A percentile compares a stretch with the other conserved stretches of the same genome.
Conservation (phyloP, 352 stramenopile genomes). For the Globisporangium uncinulatum region DNA sequence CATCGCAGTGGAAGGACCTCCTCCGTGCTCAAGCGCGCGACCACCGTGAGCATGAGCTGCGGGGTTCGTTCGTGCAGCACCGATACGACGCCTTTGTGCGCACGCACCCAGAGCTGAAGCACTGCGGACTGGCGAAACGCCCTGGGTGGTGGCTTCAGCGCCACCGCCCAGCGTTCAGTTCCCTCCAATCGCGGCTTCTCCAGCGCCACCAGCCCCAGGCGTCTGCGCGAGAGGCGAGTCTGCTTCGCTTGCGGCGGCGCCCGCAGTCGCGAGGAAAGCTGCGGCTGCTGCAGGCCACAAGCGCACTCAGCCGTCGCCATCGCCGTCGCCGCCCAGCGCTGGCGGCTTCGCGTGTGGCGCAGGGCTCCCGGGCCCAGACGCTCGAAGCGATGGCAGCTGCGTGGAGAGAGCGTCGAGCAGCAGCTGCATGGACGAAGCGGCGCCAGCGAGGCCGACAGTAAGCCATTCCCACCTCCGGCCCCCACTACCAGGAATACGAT, state of each 20-base stretch:
- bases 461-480: too few species aligned
- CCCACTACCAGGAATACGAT: too few species aligned
- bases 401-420: neutral
- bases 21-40: conserved; percentile 12
- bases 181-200: conserved; percentile 15
- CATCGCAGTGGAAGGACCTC: conserved; percentile 18
- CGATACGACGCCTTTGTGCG: conserved; percentile 18
- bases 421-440: neutral
- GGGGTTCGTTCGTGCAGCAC: conserved; percentile 22
- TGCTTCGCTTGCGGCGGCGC: conserved; percentile 12
- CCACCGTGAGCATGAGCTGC: conserved; percentile 3
- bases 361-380: neutral
- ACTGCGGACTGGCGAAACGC: conserved; percentile 10
- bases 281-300: neutral
- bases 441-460: too few species aligned
- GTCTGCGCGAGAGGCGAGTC: conserved; percentile 13
- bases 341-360: neutral
- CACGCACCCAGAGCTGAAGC: conserved; percentile 14
- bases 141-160: neutral
- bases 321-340: neutral
- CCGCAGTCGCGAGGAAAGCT: neutral
- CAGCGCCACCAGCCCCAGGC: conserved; percentile 15
- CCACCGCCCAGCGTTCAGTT: conserved; percentile 13
- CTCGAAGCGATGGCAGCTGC: conserved; percentile 1
- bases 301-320: neutral